phyloP scores from a whole-genome alignment of 768 basidiomycete species.

The Suillus tomentosus region DNA sequence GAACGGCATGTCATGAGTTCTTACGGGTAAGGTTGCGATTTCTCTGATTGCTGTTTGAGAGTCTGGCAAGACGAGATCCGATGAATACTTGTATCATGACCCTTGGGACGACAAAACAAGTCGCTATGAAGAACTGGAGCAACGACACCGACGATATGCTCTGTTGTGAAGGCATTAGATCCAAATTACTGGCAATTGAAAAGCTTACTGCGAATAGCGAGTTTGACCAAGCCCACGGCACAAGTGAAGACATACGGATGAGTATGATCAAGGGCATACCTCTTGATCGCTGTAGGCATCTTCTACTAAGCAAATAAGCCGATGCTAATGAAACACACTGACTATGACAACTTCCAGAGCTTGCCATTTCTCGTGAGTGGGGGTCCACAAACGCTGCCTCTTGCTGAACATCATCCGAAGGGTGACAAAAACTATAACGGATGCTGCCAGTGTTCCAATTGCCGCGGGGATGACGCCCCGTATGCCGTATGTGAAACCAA shows the following conservation, averaged over 20 bases:
- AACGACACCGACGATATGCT: constrained; percentile 74
- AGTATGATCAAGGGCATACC: constrained; percentile 83
- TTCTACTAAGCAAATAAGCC: neutral
- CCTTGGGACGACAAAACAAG: constrained; percentile 70
- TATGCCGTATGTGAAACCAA: constrained; percentile 84
- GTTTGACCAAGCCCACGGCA: constrained; percentile 86
- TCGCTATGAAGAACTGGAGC: constrained; percentile 77
- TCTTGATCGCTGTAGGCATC: constrained; percentile 54
- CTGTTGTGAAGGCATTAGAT: constrained; percentile 34
- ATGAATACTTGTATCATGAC: constrained; percentile 74
- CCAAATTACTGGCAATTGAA: constrained; percentile 8
- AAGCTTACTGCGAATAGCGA: constrained; percentile 72
- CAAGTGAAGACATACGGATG: constrained; percentile 79
- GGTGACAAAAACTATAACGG: constrained; percentile 59
- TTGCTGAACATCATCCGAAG: constrained; percentile 62
- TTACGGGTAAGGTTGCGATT: constrained; percentile 68
- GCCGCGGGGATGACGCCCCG: constrained; percentile 70
- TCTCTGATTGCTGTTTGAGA: constrained; percentile 76
- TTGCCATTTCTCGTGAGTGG: constrained; percentile 70
- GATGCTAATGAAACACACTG: constrained; percentile 25
- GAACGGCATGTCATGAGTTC: constrained; percentile 15
- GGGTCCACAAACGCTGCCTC: constrained; percentile 60
- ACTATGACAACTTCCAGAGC: constrained; percentile 78
- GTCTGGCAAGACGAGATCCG: constrained; percentile 68
- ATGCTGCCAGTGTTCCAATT: constrained; percentile 61